Conservation (phyloP, 108 stramenopile species). For the Skeletonema grethae region DNA sequence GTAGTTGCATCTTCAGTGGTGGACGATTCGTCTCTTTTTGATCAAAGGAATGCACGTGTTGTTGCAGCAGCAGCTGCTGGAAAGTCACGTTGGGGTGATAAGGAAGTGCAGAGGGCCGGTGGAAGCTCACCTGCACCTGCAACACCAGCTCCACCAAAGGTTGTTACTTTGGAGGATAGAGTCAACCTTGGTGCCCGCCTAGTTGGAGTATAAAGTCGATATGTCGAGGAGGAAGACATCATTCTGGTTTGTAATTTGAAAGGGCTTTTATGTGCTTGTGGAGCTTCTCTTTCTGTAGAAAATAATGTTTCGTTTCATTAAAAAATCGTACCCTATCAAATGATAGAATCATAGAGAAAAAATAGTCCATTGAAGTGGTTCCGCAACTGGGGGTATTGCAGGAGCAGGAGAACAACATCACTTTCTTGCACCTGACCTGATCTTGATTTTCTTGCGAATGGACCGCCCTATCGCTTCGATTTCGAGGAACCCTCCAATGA, state of each 20-base stretch:
- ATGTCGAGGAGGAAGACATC: not conserved
- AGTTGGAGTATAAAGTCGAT: slow-evolving; percentile 10
- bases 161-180: slow-evolving; percentile 44
- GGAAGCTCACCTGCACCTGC: slow-evolving; percentile 9
- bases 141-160: slow-evolving; percentile 8
- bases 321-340: too few relatives aligned
- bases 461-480: too few relatives aligned
- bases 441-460: too few relatives aligned
- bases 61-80: slow-evolving; percentile 66
- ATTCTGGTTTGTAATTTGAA: not conserved
- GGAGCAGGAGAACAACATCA: too few relatives aligned
- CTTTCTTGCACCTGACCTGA: too few relatives aligned
- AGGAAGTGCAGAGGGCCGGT: slow-evolving; percentile 44
- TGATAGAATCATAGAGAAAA: too few relatives aligned
- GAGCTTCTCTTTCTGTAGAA: not conserved
- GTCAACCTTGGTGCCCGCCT: slow-evolving; percentile 46
- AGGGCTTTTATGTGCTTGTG: not conserved
- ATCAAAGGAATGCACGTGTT: slow-evolving; percentile 59
- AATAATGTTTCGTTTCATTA: slow-evolving; percentile 4
- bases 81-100: slow-evolving; percentile 79
- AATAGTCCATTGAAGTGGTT: too few relatives aligned
- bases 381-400: too few relatives aligned
- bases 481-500: too few relatives aligned
- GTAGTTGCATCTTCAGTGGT: not conserved
- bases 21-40: not conserved